Base-by-base conservation (phyloP, 2,329 filamentous ascomycete genomes). In the Coniochaeta ligniaria region DNA sequence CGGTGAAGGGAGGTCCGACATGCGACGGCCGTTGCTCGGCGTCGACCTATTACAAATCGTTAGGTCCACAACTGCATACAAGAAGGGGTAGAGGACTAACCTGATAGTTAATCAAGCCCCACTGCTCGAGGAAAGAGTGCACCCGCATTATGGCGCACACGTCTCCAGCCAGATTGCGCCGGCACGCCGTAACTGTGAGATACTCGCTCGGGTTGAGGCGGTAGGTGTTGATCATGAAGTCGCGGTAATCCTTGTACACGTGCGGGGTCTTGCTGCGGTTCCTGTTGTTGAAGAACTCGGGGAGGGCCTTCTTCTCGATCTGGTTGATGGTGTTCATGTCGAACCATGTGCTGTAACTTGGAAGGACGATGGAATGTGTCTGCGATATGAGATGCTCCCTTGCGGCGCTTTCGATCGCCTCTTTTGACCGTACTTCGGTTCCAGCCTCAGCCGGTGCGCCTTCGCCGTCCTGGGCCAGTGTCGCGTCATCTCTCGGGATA, bases 211-310 rank as follows among this genome's bases (percentile, higher is more conserved):
- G 95, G 72, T 98, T 99, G 60, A 99, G 80, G 41, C 95, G 89
- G 76, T 99, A 99, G 16, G 95, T 98, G 78, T 99, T 99, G 78
- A 99, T 92, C 95, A 99, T 99, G 72, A 99, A 99, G 72, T 99
- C 95, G 67, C 95, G 89, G 76, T 99, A 99, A 72, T 99, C 95
- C 76, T 98, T 98, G 80, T 99, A 99, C 24, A 98, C 91, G 57
- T 92, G 88, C 1, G 92, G 90, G 0, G 95, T 99, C 79, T 99
- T 99, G 86, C 95, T 98, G 69, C 95, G 89, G 76, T 99, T 99
- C 62, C 95, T 87, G 74, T 87, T 94, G 79, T 99, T 99, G 84
- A 99, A 99, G 78, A 98, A 99, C 74, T 99, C 95, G 22, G 94
- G 92, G 66, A 99, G 83, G 8, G 92, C 92, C 76, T 97, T 99